Evolutionary conservation across 176 grass and related monocot species (phyloP).

Genomic region (Cenchrus purpureus): DNA sequence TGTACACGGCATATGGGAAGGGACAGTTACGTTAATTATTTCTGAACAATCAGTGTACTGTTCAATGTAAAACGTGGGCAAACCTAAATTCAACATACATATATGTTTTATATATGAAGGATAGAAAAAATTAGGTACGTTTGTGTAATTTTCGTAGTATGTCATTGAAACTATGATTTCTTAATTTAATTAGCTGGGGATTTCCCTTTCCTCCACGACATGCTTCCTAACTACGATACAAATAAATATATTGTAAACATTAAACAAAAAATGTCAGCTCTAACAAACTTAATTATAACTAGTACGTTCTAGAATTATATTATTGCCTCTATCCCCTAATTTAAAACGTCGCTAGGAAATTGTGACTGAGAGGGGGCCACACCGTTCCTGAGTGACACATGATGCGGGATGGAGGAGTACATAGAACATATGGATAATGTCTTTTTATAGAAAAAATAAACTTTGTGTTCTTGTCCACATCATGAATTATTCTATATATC

Average conservation of each 20-base stretch:
- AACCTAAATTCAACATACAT: not conserved
- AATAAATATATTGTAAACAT: not conserved
- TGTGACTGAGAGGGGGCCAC: too few relatives aligned
- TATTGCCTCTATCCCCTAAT: too few relatives aligned
- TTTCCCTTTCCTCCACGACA: not conserved
- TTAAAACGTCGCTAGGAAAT: too few relatives aligned
- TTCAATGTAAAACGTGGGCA: not conserved
- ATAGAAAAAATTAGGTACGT: not conserved
- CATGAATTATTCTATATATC: not conserved
- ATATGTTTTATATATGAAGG: not conserved
- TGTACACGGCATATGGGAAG: not conserved
- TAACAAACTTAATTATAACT: not conserved
- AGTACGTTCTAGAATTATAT: too few relatives aligned
- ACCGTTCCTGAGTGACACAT: too few relatives aligned
- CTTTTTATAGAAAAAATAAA: too few relatives aligned
- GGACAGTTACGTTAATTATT: constrained; percentile 35
- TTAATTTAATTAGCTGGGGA: not conserved
- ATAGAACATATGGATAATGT: not conserved
- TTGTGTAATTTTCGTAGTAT: not conserved
- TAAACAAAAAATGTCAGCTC: not conserved
- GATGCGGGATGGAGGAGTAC: too few relatives aligned
- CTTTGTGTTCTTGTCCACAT: not conserved
- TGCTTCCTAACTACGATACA: too few relatives aligned
- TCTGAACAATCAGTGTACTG: constrained; percentile 16
- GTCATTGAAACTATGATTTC: not conserved